Percentiles rank a stretch among this genome's conserved stretches.
Evolutionary conservation across 2,329 filamentous ascomycete genomes (phyloP).

Genomic region (Pestalotiopsis sp.): DNA sequence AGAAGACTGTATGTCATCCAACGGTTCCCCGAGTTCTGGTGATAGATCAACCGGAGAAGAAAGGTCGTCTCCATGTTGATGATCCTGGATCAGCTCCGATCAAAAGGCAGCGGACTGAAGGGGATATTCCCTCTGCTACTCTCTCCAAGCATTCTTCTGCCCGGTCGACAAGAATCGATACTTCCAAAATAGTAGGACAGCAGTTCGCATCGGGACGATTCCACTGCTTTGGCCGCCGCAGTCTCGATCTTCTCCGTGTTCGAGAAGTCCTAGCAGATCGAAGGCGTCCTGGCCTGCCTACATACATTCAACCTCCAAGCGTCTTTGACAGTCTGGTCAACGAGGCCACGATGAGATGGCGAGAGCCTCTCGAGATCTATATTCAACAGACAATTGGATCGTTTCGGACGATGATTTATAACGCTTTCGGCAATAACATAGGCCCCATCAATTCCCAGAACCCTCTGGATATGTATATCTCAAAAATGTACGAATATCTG

Average conservation of each 20-base stretch:
- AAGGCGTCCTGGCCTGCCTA: conserved; percentile 57
- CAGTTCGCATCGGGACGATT: conserved; percentile 39
- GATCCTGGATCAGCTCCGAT: conserved; percentile 27
- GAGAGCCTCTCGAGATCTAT: conserved; percentile 50
- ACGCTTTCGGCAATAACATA: conserved; percentile 50
- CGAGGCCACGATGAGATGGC: conserved; percentile 63
- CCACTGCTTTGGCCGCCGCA: conserved; percentile 38
- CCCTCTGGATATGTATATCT: conserved; percentile 47
- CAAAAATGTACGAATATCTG: conserved; percentile 37
- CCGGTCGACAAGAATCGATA: conserved; percentile 21
- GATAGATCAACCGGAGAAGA: conserved; percentile 21
- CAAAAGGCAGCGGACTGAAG: conserved; percentile 25
- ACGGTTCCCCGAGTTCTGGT: conserved; percentile 22
- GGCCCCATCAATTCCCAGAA: conserved; percentile 42
- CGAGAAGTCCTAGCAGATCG: conserved; percentile 55
- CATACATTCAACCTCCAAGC: conserved; percentile 56
- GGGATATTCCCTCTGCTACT: conserved; percentile 23
- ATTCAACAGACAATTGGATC: conserved; percentile 48
- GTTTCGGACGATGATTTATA: conserved; percentile 46
- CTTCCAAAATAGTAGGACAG: conserved; percentile 26
- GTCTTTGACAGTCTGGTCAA: conserved; percentile 62
- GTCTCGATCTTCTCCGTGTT: conserved; percentile 52
- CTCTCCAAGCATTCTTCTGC: conserved; percentile 37
- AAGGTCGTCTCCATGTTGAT: conserved; percentile 23
- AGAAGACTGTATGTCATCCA: conserved; percentile 24